phyloP scores from a whole-genome alignment of 169 alveolate species.

The Cytauxzoon felis region DNA sequence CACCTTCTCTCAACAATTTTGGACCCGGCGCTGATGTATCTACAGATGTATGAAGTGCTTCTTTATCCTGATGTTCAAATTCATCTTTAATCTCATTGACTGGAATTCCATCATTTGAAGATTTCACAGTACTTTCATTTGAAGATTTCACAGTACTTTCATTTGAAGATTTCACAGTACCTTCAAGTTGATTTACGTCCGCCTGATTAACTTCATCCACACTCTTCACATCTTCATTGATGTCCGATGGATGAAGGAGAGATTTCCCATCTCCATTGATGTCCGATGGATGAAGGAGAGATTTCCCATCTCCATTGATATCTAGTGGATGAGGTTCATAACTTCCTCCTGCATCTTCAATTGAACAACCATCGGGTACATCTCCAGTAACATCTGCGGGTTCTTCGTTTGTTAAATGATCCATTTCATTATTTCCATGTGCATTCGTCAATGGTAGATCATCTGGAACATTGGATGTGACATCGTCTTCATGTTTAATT shows the following conservation, averaged over 20 bases:
- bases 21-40: background rate
- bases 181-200: background rate
- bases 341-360: background rate
- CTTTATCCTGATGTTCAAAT: background rate
- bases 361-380: background rate
- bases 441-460: background rate
- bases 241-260: no score
- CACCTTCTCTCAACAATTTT: background rate
- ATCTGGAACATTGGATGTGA: background rate
- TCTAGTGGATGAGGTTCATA: background rate
- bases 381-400: background rate
- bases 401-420: background rate
- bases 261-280: background rate
- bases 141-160: background rate
- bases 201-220: constrained; percentile 11
- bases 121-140: background rate
- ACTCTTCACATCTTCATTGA: background rate
- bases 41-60: background rate
- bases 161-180: background rate
- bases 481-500: background rate
- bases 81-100: background rate
- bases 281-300: no score
- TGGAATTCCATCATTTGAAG: background rate
- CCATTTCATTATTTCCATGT: background rate
- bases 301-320: background rate